Percentiles rank a stretch among this genome's conserved stretches.
Evolutionary conservation across 768 basidiomycete species (phyloP).

Genomic region (Nidularia sp.): DNA sequence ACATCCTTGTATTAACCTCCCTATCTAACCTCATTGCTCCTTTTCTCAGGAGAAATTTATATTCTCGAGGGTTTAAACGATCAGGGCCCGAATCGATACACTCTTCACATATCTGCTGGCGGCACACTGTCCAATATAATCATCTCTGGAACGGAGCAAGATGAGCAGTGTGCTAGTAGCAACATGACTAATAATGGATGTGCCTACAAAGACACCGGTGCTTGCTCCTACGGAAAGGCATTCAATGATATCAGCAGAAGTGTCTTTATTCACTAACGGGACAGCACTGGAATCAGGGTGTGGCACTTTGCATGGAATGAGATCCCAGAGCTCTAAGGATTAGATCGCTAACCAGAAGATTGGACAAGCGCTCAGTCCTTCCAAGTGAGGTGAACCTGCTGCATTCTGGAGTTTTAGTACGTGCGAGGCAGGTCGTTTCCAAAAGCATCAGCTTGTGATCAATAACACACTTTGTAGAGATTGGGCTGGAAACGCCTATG

Average conservation of each 20-base stretch:
- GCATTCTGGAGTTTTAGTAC: constrained; percentile 45
- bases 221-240: constrained; percentile 32
- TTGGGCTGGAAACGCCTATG: constrained; percentile 33
- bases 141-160: constrained; percentile 19
- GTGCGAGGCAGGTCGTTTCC: constrained; percentile 48
- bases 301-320: constrained; percentile 50
- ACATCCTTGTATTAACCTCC: too few relatives aligned
- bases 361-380: constrained; percentile 37
- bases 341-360: constrained; percentile 40
- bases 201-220: constrained; percentile 36
- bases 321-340: too few relatives aligned
- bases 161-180: constrained; percentile 36
- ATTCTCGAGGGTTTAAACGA: constrained; percentile 71
- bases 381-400: constrained; percentile 46
- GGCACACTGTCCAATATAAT: constrained; percentile 25
- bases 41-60: constrained; percentile 55
- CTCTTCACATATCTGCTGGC: constrained; percentile 53
- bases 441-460: constrained; percentile 44
- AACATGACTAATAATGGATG: constrained; percentile 42
- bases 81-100: constrained; percentile 54
- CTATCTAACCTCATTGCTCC: too few relatives aligned
- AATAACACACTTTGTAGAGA: constrained; percentile 47
- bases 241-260: constrained; percentile 47
- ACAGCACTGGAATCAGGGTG: constrained; percentile 44
- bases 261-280: constrained; percentile 55